Base-by-base conservation (phyloP, 305 asterid species). In the Fraxinus latifolia region DNA sequence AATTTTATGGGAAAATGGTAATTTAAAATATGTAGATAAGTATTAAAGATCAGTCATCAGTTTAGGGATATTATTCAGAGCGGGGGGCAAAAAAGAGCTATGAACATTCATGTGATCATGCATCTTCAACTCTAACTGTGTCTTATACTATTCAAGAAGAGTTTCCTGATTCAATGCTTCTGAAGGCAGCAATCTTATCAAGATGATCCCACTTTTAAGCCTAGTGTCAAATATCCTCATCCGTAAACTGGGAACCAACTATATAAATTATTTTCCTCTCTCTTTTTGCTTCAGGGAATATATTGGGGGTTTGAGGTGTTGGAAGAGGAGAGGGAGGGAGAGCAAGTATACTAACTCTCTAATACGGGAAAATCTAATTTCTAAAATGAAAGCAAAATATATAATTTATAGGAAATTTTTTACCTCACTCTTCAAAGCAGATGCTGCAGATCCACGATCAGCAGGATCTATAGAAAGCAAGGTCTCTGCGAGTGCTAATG, bases 401-500 rank as follows among this genome's bases (percentile, higher is more conserved):
- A 29, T 79, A 60, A 76, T 72, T 19, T n/a, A 37, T 82, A 1
- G 82, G n/a, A 31, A 85, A 50, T 27, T 47, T 68, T 74, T 58
- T 89, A 95, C 98, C 96, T 91, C 96, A 70, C 90, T 93, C 90
- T 87, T 91, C 89, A 95, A 89, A 79, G 97, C 97, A 75, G 92
- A 84, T 32, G 93, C 90, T 33, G 98, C 94, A 23, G 95, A 88
- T 83, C 94, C 93, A 50, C 98, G 97, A 82, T 92, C 95, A 62
- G 87, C 87, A 34, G 98, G 97, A 84, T 93, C 98, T 80, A 95
- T 89, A 36, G 93, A 89, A 15, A 95, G 92, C 84, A 95, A 88
- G 78, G 85, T 90, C 84, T 93, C 98, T 78, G 92, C 88, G 50
- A 95, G 92, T 77, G 85, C 87, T 76, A 95, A 84, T 39, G 97